phyloP scores from a whole-genome alignment of 192 early-diverging fungal species.

The Backusella parvicylindrica region DNA sequence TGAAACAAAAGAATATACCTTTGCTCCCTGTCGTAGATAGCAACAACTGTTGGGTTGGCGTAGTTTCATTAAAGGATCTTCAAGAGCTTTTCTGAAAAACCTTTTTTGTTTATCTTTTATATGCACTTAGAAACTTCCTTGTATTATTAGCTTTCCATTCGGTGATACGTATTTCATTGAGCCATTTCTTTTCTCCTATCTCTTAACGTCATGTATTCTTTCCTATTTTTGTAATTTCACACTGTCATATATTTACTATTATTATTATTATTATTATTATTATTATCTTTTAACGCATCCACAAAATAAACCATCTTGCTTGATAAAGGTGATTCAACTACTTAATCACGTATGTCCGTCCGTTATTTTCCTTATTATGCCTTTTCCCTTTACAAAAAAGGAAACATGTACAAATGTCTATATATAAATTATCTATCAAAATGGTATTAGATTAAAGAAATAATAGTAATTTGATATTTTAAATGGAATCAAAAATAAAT shows the following conservation, averaged over 20 bases:
- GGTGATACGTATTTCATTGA: neutral
- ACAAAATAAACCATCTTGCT: neutral
- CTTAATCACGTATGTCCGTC: neutral
- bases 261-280: neutral
- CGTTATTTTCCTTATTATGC: neutral
- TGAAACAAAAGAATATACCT: slow-evolving; percentile 23
- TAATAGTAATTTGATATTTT: neutral
- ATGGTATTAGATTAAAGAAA: neutral
- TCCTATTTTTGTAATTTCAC: neutral
- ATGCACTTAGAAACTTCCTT: neutral
- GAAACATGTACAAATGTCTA: neutral
- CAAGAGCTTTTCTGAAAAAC: slow-evolving; percentile 20
- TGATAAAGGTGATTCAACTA: neutral
- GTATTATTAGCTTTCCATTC: neutral
- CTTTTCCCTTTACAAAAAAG: neutral
- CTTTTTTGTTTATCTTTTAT: neutral
- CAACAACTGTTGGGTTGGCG: slow-evolving; percentile 21
- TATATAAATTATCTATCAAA: neutral
- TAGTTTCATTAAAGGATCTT: slow-evolving; percentile 34
- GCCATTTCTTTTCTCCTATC: neutral
- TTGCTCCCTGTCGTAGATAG: slow-evolving; percentile 35
- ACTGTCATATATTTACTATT: neutral
- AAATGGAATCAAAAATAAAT: neutral
- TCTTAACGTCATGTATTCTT: neutral
- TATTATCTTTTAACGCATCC: neutral